Conservation (phyloP, 2,329 filamentous ascomycete genomes). For the Daldinia eschscholtzii region DNA sequence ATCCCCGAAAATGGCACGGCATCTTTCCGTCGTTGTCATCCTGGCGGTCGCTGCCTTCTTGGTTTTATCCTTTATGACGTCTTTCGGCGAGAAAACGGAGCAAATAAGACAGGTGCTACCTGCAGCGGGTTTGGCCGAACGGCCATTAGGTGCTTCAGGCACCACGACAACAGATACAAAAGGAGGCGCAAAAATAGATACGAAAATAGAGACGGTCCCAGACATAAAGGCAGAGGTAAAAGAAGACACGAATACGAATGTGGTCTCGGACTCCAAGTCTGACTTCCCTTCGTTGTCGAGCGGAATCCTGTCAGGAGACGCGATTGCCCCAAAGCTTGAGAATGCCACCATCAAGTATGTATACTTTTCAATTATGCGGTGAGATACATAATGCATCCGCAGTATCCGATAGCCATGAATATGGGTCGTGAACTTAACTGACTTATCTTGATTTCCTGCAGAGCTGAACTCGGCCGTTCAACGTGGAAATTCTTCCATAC, state of each 20-base stretch:
- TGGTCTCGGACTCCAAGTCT: slow-evolving; percentile 47
- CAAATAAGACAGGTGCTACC: slow-evolving; percentile 44
- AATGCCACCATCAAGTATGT: slow-evolving; percentile 83
- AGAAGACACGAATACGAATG: slow-evolving; percentile 26
- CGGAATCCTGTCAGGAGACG: slow-evolving; percentile 72
- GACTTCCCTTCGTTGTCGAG: slow-evolving; percentile 61
- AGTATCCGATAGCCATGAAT: not conserved
- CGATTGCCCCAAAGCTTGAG: slow-evolving; percentile 83
- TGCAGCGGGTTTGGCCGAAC: slow-evolving; percentile 47
- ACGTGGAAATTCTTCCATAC: slow-evolving; percentile 79
- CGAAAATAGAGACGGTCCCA: slow-evolving; percentile 4
- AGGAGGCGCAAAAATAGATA: slow-evolving; percentile 1
- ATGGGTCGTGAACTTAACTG: not conserved
- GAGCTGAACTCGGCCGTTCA: slow-evolving; percentile 74
- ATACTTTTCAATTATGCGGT: slow-evolving; percentile 10
- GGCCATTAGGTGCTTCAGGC: slow-evolving; percentile 21
- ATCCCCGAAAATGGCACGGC: slow-evolving; percentile 62
- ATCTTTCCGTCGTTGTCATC: slow-evolving; percentile 66
- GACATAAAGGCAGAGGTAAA: slow-evolving; percentile 10
- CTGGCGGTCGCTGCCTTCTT: slow-evolving; percentile 68
- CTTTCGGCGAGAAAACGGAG: slow-evolving; percentile 55
- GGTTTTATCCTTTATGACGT: slow-evolving; percentile 70
- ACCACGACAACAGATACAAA: slow-evolving; percentile 16
- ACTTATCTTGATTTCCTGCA: slow-evolving; percentile 46
- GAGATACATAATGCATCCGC: not conserved